These are phyloP conservation scores for Suillus subluteus DNA, from an alignment of 768 basidiomycete genomes.

Conservation along the genomic window DNA sequence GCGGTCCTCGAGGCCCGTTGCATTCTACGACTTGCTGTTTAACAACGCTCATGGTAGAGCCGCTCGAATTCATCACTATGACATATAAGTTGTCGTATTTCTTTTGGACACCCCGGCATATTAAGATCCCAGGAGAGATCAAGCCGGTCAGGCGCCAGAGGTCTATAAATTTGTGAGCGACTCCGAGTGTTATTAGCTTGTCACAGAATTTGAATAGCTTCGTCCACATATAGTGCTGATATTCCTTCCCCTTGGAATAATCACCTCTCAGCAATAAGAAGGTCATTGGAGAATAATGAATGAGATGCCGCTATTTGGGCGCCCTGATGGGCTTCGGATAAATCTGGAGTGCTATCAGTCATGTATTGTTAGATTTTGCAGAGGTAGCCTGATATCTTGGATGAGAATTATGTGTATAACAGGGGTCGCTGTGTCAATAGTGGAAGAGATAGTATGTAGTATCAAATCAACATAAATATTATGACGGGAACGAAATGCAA, in stretches of 20 bases:
- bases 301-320: not conserved
- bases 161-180: constrained; percentile 30
- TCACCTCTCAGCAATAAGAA: constrained; percentile 34
- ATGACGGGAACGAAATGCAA: constrained; percentile 1
- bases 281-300: constrained; percentile 30
- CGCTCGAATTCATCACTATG: not conserved
- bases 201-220: not conserved
- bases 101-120: constrained; percentile 53
- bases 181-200: not conserved
- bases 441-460: not conserved
- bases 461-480: not conserved
- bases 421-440: constrained; percentile 2
- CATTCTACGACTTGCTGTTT: not conserved
- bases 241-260: constrained; percentile 36
- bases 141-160: constrained; percentile 26
- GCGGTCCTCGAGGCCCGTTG: not conserved
- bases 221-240: constrained; percentile 17
- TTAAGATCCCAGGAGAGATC: constrained; percentile 52
- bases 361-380: not conserved
- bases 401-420: not conserved
- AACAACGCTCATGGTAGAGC: constrained; percentile 8
- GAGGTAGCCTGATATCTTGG: not conserved
- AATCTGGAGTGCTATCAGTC: constrained; percentile 10
- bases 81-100: constrained; percentile 56
- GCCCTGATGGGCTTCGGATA: constrained; percentile 17